Evolutionary conservation across 1,139 yeast genomes (phyloP).

Genomic region (Taiozyma sp.): DNA sequence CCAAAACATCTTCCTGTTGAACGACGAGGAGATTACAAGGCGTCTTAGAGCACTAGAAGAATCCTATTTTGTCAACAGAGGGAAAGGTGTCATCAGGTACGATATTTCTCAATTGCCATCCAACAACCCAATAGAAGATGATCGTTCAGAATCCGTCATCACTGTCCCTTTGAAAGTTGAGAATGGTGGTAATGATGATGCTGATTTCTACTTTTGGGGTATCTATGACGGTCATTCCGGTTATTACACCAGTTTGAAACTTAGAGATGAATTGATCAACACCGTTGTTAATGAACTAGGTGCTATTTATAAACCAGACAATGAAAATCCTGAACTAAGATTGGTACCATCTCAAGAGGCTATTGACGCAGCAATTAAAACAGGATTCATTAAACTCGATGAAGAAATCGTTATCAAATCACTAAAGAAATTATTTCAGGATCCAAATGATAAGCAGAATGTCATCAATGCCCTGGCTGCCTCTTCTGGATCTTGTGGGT

Average conservation of each 20-base stretch:
- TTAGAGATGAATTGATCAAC: conserved; percentile 73
- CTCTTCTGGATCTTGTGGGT: conserved; percentile 90
- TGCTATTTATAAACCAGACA: conserved; percentile 55
- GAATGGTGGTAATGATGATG: conserved; percentile 34
- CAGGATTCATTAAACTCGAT: conserved; percentile 80
- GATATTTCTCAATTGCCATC: conserved; percentile 89
- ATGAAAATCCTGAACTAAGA: conserved; percentile 32
- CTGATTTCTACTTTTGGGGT: conserved; percentile 96
- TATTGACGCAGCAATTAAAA: conserved; percentile 74
- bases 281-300: conserved; percentile 78
- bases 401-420: conserved; percentile 80
- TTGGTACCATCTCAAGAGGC: conserved; percentile 37
- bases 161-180: conserved; percentile 62
- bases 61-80: conserved; percentile 73
- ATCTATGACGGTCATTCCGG: conserved; percentile 98
- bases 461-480: conserved; percentile 78
- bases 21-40: conserved; percentile 71
- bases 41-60: conserved; percentile 74
- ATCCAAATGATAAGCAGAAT: conserved; percentile 48
- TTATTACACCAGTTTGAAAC: conserved; percentile 83
- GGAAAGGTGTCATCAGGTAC: conserved; percentile 88
- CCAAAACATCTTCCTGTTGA: conserved; percentile 37
- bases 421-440: conserved; percentile 61
- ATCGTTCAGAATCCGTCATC: conserved; percentile 79
- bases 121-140: conserved; percentile 94